These are phyloP conservation scores for Breynia disticha DNA, from an alignment of 441 rosid genomes.

Conservation along the genomic window DNA sequence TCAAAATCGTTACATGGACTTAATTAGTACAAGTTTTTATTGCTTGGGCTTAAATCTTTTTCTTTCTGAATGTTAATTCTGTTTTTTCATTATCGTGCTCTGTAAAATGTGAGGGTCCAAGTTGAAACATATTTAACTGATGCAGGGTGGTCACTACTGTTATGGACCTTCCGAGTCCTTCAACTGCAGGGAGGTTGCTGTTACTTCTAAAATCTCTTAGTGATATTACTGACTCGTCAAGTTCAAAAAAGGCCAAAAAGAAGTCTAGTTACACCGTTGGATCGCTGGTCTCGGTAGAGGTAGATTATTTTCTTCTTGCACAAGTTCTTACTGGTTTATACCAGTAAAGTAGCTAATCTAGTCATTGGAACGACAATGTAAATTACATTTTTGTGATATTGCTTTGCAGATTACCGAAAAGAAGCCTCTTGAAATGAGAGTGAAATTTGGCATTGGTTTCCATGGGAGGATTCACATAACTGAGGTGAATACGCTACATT, in stretches of 20 bases:
- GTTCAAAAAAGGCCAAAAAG: slow-evolving; percentile 73
- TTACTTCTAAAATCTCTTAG: slow-evolving; percentile 66
- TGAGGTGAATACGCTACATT: slow-evolving; percentile 45
- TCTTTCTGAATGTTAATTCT: not conserved
- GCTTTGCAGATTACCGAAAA: slow-evolving; percentile 72
- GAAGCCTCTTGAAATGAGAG: slow-evolving; percentile 71
- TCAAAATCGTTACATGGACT: too few species aligned
- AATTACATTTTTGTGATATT: slow-evolving; percentile 6
- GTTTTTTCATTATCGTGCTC: slow-evolving; percentile 5
- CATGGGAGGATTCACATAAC: slow-evolving; percentile 85
- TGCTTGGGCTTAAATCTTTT: too few species aligned
- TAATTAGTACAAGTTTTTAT: too few species aligned
- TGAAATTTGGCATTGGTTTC: slow-evolving; percentile 76
- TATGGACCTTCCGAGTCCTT: slow-evolving; percentile 58
- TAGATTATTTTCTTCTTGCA: slow-evolving; percentile 9
- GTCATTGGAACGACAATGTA: not conserved
- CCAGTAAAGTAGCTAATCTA: not conserved
- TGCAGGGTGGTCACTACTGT: slow-evolving; percentile 72
- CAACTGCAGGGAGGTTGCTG: slow-evolving; percentile 73
- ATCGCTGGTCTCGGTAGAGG: slow-evolving; percentile 89
- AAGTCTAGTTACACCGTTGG: slow-evolving; percentile 64
- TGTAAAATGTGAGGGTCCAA: not conserved
- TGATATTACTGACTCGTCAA: slow-evolving; percentile 54
- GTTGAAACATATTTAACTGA: slow-evolving; percentile 12
- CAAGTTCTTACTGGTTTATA: too few species aligned